A percentile compares a stretch with the other conserved stretches of the same genome.
Conservation (phyloP, 441 rosid genomes). For the Iberis amara region DNA sequence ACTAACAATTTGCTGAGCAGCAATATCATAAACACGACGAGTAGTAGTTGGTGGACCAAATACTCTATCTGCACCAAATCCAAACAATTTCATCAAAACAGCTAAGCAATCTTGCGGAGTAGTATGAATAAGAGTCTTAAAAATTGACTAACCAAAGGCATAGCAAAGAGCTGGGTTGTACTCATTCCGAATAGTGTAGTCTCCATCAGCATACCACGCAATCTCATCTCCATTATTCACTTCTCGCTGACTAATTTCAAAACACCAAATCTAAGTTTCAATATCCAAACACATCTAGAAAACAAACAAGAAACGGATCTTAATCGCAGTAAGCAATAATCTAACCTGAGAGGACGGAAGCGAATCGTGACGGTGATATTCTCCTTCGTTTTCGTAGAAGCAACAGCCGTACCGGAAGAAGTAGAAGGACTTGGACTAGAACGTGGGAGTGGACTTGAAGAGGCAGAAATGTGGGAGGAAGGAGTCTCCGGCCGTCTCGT, state of each 20-base stretch:
- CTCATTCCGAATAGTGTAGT: conserved; percentile 68
- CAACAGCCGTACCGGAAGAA: conserved; percentile 18
- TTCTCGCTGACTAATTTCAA: conserved; percentile 56
- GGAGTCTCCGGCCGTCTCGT: conserved; percentile 49
- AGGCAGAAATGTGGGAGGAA: conserved; percentile 44
- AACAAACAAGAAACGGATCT: conserved; percentile 6
- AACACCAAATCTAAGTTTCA: conserved; percentile 4
- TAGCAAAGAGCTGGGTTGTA: conserved; percentile 64
- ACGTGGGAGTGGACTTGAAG: conserved; percentile 29
- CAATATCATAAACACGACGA: conserved; percentile 79
- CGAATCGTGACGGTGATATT: conserved; percentile 87
- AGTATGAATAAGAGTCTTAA: background rate
- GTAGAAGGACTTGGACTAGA: conserved; percentile 35
- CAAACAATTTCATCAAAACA: conserved; percentile 13
- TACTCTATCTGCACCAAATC: conserved; percentile 52
- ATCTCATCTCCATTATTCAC: conserved; percentile 80
- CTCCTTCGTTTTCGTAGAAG: conserved; percentile 50
- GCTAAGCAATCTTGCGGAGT: background rate
- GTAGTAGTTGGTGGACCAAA: conserved; percentile 96
- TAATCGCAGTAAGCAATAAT: background rate
- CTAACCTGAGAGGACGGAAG: conserved; percentile 85
- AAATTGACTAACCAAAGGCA: conserved; percentile 59
- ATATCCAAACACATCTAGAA: background rate
- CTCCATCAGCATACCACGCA: conserved; percentile 93
- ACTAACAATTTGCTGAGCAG: conserved; percentile 78